Conservation (phyloP, 192 early-diverging fungal species). For the Rhizophagus prolifer region DNA sequence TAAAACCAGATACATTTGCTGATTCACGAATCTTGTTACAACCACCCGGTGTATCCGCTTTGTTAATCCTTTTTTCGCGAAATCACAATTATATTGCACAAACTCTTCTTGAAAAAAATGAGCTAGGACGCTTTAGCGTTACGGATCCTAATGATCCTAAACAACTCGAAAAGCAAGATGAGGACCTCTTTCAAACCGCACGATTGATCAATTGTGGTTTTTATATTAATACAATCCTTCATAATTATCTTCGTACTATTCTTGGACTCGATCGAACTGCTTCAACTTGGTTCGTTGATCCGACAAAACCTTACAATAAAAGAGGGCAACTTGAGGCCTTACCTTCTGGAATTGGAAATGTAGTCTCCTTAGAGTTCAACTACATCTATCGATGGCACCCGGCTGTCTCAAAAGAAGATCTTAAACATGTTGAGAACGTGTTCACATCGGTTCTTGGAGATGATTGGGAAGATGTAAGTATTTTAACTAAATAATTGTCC, state of each 20-base stretch:
- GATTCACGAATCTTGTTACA: conserved; percentile 30
- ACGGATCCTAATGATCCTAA: conserved; percentile 8
- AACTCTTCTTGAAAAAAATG: conserved; percentile 37
- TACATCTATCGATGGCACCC: background rate
- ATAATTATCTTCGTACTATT: conserved; percentile 49
- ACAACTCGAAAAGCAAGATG: conserved; percentile 35
- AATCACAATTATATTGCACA: conserved; percentile 58
- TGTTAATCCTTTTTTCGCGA: conserved; percentile 47
- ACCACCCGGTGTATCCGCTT: conserved; percentile 35
- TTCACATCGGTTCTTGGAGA: background rate
- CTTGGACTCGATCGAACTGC: conserved; percentile 32
- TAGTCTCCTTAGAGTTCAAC: background rate
- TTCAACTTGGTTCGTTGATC: background rate
- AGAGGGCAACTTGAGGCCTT: background rate
- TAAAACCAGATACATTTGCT: conserved; percentile 13
- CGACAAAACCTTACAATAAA: background rate
- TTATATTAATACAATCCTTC: conserved; percentile 43
- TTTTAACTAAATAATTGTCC: background rate
- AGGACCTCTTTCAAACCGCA: conserved; percentile 52
- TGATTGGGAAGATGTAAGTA: background rate
- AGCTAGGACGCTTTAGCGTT: conserved; percentile 44
- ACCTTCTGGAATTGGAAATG: background rate
- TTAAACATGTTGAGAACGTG: conserved; percentile 14
- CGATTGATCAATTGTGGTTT: conserved; percentile 48
- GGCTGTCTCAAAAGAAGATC: background rate